phyloP scores from a whole-genome alignment of 2,329 filamentous ascomycete genomes.

The Macrophomina phaseolina region DNA sequence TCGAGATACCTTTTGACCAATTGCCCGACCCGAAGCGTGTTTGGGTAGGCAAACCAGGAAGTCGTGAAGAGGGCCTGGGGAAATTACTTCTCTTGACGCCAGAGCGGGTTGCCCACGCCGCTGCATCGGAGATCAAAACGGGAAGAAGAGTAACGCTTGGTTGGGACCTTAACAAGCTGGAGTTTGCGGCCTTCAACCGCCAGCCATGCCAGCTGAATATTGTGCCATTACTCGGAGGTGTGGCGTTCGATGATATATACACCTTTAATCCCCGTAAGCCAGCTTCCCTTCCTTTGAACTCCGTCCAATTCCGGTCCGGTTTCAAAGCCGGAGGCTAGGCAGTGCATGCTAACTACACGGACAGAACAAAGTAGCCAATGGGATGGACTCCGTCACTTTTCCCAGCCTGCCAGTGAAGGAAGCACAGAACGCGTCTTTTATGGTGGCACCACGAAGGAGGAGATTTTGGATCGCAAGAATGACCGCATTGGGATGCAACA shows the following conservation, averaged over 20 bases:
- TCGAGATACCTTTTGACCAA: slow-evolving; percentile 46
- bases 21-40: slow-evolving; percentile 57
- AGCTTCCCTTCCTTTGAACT: too few relatives aligned
- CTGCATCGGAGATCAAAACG: slow-evolving; percentile 54
- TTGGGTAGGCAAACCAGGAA: slow-evolving; percentile 54
- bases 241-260: slow-evolving; percentile 46
- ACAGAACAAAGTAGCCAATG: slow-evolving; percentile 42
- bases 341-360: neutral
- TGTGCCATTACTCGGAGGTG: slow-evolving; percentile 53
- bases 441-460: slow-evolving; percentile 32
- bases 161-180: slow-evolving; percentile 51
- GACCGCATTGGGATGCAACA: slow-evolving; percentile 27
- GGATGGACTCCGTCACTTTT: slow-evolving; percentile 45
- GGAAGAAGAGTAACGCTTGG: slow-evolving; percentile 47
- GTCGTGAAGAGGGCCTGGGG: slow-evolving; percentile 59
- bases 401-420: slow-evolving; percentile 35
- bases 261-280: slow-evolving; percentile 33
- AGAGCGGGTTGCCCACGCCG: slow-evolving; percentile 47
- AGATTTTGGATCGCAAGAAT: slow-evolving; percentile 32
- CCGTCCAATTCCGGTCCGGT: neutral
- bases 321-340: neutral
- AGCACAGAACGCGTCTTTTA: slow-evolving; percentile 32
- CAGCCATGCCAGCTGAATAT: slow-evolving; percentile 59
- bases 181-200: slow-evolving; percentile 60
- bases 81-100: slow-evolving; percentile 62